phyloP scores from a whole-genome alignment of 805 yeast species.

The Ogataea polymorpha region DNA sequence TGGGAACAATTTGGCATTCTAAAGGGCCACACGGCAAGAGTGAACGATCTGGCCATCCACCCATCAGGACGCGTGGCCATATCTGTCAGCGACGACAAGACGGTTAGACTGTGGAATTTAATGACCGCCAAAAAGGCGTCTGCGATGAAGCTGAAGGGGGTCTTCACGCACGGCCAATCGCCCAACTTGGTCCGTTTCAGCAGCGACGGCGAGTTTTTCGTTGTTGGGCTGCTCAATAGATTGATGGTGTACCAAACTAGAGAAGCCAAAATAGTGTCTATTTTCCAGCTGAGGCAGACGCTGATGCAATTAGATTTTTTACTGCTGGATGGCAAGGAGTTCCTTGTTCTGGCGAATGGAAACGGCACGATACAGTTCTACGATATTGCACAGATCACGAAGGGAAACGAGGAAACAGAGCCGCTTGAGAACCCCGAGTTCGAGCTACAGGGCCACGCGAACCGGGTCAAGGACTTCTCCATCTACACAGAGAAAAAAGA shows the following conservation, averaged over 20 bases:
- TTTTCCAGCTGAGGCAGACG: slow-evolving; percentile 48
- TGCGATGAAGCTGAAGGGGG: slow-evolving; percentile 65
- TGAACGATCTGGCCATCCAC: slow-evolving; percentile 85
- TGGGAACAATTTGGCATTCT: slow-evolving; percentile 90
- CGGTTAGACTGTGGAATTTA: slow-evolving; percentile 87
- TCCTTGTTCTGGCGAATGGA: slow-evolving; percentile 62
- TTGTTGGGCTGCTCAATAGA: slow-evolving; percentile 69
- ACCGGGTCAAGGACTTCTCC: slow-evolving; percentile 77
- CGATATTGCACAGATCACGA: slow-evolving; percentile 28
- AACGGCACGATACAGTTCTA: slow-evolving; percentile 69
- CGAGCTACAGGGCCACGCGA: slow-evolving; percentile 73
- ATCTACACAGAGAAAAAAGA: slow-evolving; percentile 38
- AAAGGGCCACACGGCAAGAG: slow-evolving; percentile 83
- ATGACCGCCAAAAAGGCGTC: slow-evolving; percentile 97
- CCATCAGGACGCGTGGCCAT: slow-evolving; percentile 88
- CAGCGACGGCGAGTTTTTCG: slow-evolving; percentile 68
- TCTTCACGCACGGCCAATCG: slow-evolving; percentile 59
- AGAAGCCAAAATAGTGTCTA: slow-evolving; percentile 55
- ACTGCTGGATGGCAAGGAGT: slow-evolving; percentile 46
- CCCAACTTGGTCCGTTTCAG: slow-evolving; percentile 27
- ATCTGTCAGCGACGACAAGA: slow-evolving; percentile 81
- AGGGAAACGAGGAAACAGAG: slow-evolving; percentile 17
- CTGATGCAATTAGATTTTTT: slow-evolving; percentile 67
- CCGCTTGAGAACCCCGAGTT: slow-evolving; percentile 46
- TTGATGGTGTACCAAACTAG: slow-evolving; percentile 63